phyloP scores from a whole-genome alignment of 257 asterid species.

The Coffea eugenioides region DNA sequence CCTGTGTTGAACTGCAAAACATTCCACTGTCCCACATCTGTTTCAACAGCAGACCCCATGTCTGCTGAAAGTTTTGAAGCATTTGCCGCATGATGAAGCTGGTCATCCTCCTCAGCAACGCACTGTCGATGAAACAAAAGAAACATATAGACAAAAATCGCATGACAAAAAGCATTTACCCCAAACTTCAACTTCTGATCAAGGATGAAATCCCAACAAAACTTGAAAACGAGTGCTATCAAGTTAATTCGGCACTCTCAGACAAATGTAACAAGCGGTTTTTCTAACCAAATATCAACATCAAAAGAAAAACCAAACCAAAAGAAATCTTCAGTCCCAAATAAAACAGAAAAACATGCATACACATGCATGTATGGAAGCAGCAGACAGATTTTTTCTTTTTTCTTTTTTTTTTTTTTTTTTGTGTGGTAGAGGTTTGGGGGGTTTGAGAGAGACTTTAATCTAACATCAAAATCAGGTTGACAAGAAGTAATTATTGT shows the following conservation, averaged over 20 bases:
- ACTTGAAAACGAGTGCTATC: neutral
- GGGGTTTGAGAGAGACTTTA: neutral
- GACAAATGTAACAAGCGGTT: neutral
- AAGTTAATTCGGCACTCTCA: neutral
- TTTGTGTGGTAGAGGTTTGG: neutral
- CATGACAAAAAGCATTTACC: neutral
- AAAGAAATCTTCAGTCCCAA: neutral
- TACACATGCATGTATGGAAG: neutral
- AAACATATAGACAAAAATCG: neutral
- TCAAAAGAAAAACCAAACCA: neutral
- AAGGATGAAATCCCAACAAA: neutral
- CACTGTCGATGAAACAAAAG: constrained; percentile 42
- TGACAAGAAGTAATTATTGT: neutral
- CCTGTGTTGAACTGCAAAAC: constrained; percentile 97
- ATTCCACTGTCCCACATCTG: constrained; percentile 96
- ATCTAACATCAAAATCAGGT: neutral
- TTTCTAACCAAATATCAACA: neutral
- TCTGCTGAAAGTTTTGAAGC: constrained; percentile 43
- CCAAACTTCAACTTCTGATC: neutral
- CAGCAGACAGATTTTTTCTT: neutral
- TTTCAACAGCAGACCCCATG: constrained; percentile 48
- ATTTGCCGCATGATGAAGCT: constrained; percentile 34
- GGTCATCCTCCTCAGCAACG: constrained; percentile 78
- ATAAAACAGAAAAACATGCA: neutral
- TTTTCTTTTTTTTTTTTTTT: too few relatives aligned